These are phyloP conservation scores for Xylariaceae sp. DNA, from an alignment of 2,329 filamentous ascomycete species.

Conservation along the genomic window DNA sequence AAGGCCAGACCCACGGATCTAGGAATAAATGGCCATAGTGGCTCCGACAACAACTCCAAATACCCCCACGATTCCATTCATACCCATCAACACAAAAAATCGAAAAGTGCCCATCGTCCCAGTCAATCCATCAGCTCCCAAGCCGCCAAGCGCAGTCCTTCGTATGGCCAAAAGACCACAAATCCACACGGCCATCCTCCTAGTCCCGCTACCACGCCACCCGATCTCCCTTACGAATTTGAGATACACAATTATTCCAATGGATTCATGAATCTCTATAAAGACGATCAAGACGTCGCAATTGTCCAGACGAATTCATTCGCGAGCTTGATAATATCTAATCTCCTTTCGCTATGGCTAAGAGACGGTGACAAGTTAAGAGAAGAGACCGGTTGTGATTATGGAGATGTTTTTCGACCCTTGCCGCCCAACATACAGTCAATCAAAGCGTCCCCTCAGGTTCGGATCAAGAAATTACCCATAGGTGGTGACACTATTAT, in stretches of 20 bases:
- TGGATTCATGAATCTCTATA: slow-evolving; percentile 78
- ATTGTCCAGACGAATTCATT: slow-evolving; percentile 77
- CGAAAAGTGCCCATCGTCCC: slow-evolving; percentile 80
- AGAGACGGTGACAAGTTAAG: slow-evolving; percentile 73
- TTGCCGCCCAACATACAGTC: slow-evolving; percentile 52
- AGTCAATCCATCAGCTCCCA: slow-evolving; percentile 78
- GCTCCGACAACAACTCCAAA: slow-evolving; percentile 62
- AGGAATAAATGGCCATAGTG: slow-evolving; percentile 69
- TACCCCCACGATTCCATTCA: slow-evolving; percentile 52
- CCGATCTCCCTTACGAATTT: slow-evolving; percentile 67
- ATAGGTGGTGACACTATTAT: slow-evolving; percentile 60
- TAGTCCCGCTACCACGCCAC: slow-evolving; percentile 79
- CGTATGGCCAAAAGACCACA: slow-evolving; percentile 66
- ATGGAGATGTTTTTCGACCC: slow-evolving; percentile 70
- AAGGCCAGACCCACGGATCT: slow-evolving; percentile 75
- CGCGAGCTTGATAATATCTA: slow-evolving; percentile 75
- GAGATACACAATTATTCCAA: slow-evolving; percentile 73
- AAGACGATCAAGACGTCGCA: slow-evolving; percentile 60
- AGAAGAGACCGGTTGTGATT: slow-evolving; percentile 69
- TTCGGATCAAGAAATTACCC: slow-evolving; percentile 58
- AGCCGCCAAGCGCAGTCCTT: slow-evolving; percentile 67
- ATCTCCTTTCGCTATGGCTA: slow-evolving; percentile 78
- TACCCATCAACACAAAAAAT: slow-evolving; percentile 72
- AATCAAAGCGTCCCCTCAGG: slow-evolving; percentile 50
- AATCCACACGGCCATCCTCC: slow-evolving; percentile 64